Conservation (phyloP, 331 rosid species). For the Quercus tomentella region DNA sequence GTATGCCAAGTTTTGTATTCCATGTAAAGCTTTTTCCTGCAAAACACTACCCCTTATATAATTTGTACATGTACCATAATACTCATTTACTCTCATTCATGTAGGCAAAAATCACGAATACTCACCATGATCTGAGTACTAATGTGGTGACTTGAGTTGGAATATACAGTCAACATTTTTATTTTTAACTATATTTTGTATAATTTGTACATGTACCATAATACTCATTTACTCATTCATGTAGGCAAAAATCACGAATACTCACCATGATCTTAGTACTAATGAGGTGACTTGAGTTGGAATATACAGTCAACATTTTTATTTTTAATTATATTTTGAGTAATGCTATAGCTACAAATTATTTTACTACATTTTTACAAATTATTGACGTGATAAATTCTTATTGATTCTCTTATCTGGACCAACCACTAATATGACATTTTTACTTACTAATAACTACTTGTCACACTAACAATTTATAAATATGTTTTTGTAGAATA, state of each 20-base stretch:
- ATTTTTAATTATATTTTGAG: too few relatives aligned
- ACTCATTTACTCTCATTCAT: not conserved
- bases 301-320: not conserved
- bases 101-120: not conserved
- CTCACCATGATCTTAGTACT: not conserved
- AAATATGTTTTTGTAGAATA: too few relatives aligned
- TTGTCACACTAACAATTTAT: too few relatives aligned
- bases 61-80: not conserved
- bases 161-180: not conserved
- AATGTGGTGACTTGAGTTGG: not conserved
- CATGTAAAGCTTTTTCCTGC: not conserved
- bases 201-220: not conserved
- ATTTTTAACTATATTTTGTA: too few relatives aligned
- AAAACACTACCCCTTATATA: too few relatives aligned
- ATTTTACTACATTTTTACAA: too few relatives aligned
- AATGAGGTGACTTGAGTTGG: not conserved
- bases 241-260: not conserved
- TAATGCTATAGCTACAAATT: too few relatives aligned
- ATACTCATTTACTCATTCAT: not conserved
- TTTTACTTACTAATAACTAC: too few relatives aligned
- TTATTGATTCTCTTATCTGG: too few relatives aligned
- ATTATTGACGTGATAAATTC: too few relatives aligned
- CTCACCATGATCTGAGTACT: not conserved
- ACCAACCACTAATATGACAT: too few relatives aligned
- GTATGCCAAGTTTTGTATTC: not conserved